Base-by-base conservation (phyloP, 108 stramenopile genomes). In the Mayamaea pseudoterrestris region DNA sequence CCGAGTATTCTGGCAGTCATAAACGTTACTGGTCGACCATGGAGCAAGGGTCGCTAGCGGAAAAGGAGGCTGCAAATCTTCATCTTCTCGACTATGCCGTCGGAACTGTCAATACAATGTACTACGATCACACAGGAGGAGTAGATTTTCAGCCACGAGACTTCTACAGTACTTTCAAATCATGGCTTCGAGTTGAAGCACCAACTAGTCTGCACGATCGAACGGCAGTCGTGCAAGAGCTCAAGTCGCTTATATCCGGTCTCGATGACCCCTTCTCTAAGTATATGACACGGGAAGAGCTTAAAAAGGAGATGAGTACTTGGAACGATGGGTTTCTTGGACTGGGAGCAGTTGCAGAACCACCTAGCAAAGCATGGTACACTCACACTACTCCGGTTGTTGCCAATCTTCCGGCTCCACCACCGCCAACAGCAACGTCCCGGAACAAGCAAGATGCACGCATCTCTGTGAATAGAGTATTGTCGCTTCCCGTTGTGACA, bases 111-210 rank as follows among this genome's bases (percentile, higher is more conserved):
- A 71, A 69, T 37, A 80, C 75, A 7, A 80, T 80, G 75, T 88
- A 73, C 44, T 88, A 81, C 47, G 86, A 88, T 45, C 63, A 74
- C 45, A 66, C 76, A 12, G 86, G 86, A 9, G 86, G 86, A 3
- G 58, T 41, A 32, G 28, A 48, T 11, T 88, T 88, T 61, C 55
- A 68, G 46, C 63, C 78, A 8, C 29, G 53, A 27, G 66, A 71
- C 20, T 78, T 88, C 35, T 83, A 76, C 47, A 32, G 22, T 16
- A 27, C 58, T 29, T 88, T 80, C 80, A 70, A 61, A 35, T 41
- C 40, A 3, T 56, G 77, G 50, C 58, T 69, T n/a, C 31, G 30
- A 13, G 41, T 27, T 32, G 45, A 27, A 39, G 42, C 27, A 2
- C 9, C 26, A 30, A 27, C 40, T 17, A 21, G 13, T 41, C 60